Evolutionary conservation across 768 basidiomycete genomes (phyloP).

Genomic region (Tephrocybe sp.): DNA sequence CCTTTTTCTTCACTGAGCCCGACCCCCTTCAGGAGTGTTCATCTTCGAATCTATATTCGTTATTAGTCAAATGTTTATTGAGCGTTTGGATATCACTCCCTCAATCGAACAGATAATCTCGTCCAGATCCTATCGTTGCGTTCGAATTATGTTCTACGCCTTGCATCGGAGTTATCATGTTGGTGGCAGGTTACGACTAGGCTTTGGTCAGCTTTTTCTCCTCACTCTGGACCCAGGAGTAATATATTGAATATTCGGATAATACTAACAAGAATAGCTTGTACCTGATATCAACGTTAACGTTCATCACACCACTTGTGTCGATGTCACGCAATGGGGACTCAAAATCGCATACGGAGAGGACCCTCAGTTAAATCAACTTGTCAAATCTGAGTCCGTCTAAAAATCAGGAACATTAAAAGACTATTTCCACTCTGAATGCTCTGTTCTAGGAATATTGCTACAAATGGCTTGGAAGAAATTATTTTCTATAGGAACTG

Average conservation of each 20-base stretch:
- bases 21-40: too few species aligned
- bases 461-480: neutral
- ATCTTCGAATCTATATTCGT: too few species aligned
- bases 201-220: neutral
- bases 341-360: neutral
- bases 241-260: neutral
- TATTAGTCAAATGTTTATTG: too few species aligned
- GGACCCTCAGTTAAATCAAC: neutral
- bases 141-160: too few species aligned
- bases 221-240: conserved; percentile 1
- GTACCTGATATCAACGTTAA: neutral
- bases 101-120: too few species aligned
- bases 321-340: neutral
- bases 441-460: too few species aligned
- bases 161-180: too few species aligned
- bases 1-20: too few species aligned
- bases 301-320: neutral
- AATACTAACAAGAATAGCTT: neutral
- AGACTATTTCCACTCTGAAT: too few species aligned
- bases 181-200: too few species aligned
- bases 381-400: neutral
- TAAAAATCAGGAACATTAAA: neutral
- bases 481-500: neutral
- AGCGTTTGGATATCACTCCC: too few species aligned
- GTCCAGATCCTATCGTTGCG: too few species aligned